These are phyloP conservation scores for Chlamydomonas eustigma DNA, from an alignment of 139 green algal genomes.

Conservation along the genomic window DNA sequence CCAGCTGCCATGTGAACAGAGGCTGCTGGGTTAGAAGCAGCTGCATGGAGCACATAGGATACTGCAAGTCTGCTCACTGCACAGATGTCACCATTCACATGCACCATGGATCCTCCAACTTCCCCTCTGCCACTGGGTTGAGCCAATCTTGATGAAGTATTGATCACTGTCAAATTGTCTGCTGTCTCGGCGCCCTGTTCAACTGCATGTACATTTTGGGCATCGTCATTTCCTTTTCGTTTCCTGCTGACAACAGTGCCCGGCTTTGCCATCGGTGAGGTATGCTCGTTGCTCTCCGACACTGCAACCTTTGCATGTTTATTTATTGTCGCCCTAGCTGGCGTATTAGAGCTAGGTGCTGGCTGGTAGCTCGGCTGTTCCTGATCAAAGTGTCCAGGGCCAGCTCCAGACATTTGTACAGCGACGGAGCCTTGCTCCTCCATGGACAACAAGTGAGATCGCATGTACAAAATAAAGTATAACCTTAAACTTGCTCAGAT, in stretches of 20 bases:
- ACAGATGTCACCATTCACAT: not conserved
- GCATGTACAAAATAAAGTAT: too few species aligned
- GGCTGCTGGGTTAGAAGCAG: not conserved
- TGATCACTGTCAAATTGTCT: not conserved
- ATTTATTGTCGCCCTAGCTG: not conserved
- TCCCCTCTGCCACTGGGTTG: not conserved
- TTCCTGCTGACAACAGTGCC: not conserved
- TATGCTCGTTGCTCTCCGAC: conserved; percentile 2
- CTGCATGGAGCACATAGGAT: not conserved
- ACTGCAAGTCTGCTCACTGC: not conserved
- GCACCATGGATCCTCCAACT: not conserved
- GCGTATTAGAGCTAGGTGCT: not conserved
- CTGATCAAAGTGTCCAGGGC: not conserved
- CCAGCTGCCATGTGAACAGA: not conserved
- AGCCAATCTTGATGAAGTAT: not conserved
- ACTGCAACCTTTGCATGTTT: not conserved
- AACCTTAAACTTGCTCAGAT: too few species aligned
- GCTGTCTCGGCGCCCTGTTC: not conserved
- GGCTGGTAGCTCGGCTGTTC: too few species aligned
- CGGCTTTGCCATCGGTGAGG: not conserved
- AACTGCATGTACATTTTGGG: not conserved
- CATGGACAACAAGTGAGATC: too few species aligned
- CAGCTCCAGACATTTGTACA: not conserved
- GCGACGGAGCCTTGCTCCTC: not conserved
- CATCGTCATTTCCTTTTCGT: not conserved